Evolutionary conservation across 768 basidiomycete genomes (phyloP).

Genomic region (Macrolepiota albuminosa): DNA sequence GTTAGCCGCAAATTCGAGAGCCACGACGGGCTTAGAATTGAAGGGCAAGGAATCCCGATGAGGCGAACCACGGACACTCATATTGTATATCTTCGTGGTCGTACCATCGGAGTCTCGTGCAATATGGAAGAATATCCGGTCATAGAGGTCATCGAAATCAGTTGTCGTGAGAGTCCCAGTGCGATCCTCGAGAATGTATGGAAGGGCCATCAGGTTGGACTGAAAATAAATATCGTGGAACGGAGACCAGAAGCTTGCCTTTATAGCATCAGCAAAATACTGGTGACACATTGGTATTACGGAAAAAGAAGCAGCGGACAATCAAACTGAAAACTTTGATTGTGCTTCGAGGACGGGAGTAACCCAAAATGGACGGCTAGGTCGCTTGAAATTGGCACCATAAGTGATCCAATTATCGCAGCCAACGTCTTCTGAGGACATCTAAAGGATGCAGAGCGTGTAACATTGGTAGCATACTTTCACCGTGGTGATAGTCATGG

Average conservation of each 20-base stretch:
- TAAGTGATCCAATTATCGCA: neutral
- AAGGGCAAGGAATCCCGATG: neutral
- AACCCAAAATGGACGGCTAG: neutral
- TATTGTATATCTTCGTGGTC: neutral
- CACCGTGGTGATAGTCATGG: too few relatives aligned
- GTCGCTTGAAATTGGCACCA: neutral
- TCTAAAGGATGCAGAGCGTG: too few relatives aligned
- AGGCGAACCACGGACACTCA: neutral
- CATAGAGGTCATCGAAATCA: neutral
- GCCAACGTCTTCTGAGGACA: too few relatives aligned
- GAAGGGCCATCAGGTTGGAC: neutral
- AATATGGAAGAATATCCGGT: neutral
- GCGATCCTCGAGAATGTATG: conserved; percentile 2
- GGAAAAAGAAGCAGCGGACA: neutral
- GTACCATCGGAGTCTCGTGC: neutral
- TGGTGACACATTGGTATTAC: neutral
- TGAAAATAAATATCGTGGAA: neutral
- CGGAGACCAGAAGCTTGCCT: neutral
- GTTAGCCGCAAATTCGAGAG: neutral
- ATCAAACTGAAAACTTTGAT: neutral
- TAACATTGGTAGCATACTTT: neutral
- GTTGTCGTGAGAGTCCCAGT: neutral
- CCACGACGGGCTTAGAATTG: neutral
- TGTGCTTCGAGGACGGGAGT: neutral
- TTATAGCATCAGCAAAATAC: neutral